phyloP scores from a whole-genome alignment of 257 asterid genomes.

The Perilla frutescens region DNA sequence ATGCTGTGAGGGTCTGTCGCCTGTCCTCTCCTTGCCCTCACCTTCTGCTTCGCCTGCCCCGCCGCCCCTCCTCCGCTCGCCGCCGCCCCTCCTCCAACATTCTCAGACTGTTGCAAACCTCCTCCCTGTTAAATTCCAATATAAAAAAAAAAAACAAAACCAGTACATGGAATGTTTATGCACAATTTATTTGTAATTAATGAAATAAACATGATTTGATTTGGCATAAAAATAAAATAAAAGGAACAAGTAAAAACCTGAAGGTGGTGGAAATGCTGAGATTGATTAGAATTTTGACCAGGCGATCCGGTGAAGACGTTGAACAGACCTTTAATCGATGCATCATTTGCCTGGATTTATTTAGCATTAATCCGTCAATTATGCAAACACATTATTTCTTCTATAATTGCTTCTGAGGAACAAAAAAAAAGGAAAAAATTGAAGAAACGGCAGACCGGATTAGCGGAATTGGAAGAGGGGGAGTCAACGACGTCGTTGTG shows the following conservation, averaged over 20 bases:
- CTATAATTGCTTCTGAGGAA: background rate
- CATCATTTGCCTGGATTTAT: constrained; percentile 63
- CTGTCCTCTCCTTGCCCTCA: constrained; percentile 96
- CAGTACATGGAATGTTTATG: background rate
- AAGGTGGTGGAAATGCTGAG: constrained; percentile 64
- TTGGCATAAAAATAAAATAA: background rate
- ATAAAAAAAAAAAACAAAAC: too few relatives aligned
- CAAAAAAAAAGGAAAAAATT: too few relatives aligned
- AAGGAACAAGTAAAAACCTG: constrained; percentile 45
- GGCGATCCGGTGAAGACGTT: constrained; percentile 71
- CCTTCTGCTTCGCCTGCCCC: constrained; percentile 81
- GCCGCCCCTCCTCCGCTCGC: constrained; percentile 62
- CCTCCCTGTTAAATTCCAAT: constrained; percentile 19
- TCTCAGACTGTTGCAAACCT: constrained; percentile 48
- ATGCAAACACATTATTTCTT: background rate
- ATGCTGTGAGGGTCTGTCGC: constrained; percentile 99
- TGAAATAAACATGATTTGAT: background rate
- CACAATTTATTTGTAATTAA: background rate
- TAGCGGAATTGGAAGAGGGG: constrained; percentile 49
- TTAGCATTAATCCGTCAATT: constrained; percentile 4
- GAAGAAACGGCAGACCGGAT: constrained; percentile 48
- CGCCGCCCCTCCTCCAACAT: constrained; percentile 49
- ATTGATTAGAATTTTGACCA: constrained; percentile 63
- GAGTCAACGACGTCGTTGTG: constrained; percentile 50
- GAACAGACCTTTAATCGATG: constrained; percentile 68